Conservation (phyloP, 129 eudicot species). For the Oenanthe sinensis region DNA sequence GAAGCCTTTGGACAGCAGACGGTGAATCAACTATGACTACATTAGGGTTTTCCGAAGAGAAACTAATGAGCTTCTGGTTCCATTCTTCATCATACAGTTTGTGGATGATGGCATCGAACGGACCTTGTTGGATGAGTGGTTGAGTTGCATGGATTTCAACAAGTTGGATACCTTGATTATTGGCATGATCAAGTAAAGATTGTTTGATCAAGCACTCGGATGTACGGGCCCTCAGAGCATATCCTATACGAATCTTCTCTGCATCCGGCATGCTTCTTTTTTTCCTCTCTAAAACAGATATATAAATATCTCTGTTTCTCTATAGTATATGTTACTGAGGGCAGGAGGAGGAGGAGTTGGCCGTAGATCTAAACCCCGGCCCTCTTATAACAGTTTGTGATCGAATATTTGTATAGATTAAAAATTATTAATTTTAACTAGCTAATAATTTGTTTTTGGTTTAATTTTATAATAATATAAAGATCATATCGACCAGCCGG, state of each 20-base stretch:
- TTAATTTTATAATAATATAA: too few relatives aligned
- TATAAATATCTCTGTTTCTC: too few relatives aligned
- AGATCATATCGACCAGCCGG: too few relatives aligned
- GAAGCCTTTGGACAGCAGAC: slow-evolving; percentile 44
- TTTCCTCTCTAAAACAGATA: too few relatives aligned
- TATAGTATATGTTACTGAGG: too few relatives aligned
- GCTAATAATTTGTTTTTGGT: too few relatives aligned
- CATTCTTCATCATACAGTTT: slow-evolving; percentile 43
- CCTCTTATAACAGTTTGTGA: neutral
- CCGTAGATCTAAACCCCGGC: neutral
- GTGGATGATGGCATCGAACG: slow-evolving; percentile 59
- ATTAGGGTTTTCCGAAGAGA: slow-evolving; percentile 26
- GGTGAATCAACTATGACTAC: slow-evolving; percentile 45
- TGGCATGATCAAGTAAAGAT: slow-evolving; percentile 30
- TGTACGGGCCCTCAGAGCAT: slow-evolving; percentile 48
- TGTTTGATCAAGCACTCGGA: slow-evolving; percentile 38
- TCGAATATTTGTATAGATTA: neutral
- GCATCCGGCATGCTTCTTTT: neutral
- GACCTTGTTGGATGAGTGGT: slow-evolving; percentile 50
- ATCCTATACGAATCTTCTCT: slow-evolving; percentile 38
- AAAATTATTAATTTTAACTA: too few relatives aligned
- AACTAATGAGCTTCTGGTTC: slow-evolving; percentile 26
- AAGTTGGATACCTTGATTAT: slow-evolving; percentile 34
- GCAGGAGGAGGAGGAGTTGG: neutral
- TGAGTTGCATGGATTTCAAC: slow-evolving; percentile 27